phyloP scores from a whole-genome alignment of 805 yeast species.

The Myxozyma sirexii region DNA sequence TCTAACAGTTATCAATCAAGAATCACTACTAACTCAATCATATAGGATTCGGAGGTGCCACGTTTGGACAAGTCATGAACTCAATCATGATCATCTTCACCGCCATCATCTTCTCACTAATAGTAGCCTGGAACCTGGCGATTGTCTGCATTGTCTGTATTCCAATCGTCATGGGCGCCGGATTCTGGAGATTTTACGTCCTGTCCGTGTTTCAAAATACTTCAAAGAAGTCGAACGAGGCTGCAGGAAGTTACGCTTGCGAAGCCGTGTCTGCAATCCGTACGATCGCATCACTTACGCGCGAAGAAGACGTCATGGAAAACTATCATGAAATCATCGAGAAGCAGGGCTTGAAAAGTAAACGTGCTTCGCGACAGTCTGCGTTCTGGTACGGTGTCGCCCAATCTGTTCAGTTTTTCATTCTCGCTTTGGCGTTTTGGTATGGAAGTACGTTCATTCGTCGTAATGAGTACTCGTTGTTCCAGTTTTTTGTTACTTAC shows the following conservation, averaged over 20 bases:
- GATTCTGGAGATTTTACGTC: constrained; percentile 46
- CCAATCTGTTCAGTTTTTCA: constrained; percentile 40
- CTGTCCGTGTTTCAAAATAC: constrained; percentile 40
- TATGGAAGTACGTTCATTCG: constrained; percentile 46
- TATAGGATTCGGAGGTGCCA: constrained; percentile 37
- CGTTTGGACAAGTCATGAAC: constrained; percentile 40
- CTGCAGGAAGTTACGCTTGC: constrained; percentile 22
- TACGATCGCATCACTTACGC: constrained; percentile 44
- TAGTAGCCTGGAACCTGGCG: constrained; percentile 48
- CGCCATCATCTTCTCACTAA: constrained; percentile 47
- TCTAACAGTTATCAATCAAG: neutral
- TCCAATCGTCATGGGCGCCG: constrained; percentile 45
- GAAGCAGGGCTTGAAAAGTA: constrained; percentile 16
- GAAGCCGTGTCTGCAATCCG: constrained; percentile 47
- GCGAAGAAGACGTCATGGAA: constrained; percentile 45
- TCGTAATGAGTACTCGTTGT: constrained; percentile 39
- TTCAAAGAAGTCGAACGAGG: constrained; percentile 24
- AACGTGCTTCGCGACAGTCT: neutral
- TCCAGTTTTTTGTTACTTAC: constrained; percentile 47
- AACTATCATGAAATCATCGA: constrained; percentile 36
- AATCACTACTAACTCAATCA: neutral
- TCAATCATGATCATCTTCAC: constrained; percentile 45
- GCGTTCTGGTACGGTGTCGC: constrained; percentile 44
- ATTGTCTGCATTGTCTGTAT: constrained; percentile 46
- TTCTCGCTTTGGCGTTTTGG: constrained; percentile 49